These are phyloP conservation scores for Bolboschoenoplectus hybrid DNA, from an alignment of 202 grass and related monocot species.

Conservation along the genomic window DNA sequence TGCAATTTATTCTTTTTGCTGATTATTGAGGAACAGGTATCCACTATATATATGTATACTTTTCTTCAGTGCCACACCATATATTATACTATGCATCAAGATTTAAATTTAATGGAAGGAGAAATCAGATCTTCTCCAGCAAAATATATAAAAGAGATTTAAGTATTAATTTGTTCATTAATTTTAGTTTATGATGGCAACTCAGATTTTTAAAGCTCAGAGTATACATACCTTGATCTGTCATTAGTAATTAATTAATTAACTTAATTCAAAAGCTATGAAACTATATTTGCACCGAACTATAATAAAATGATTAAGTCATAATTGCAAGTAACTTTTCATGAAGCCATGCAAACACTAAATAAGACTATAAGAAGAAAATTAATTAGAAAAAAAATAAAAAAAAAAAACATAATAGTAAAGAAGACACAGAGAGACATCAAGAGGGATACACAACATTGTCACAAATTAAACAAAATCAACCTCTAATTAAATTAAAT, in stretches of 20 bases:
- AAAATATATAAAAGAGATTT: background rate
- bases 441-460: slow-evolving; percentile 9
- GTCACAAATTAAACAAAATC: slow-evolving; percentile 25
- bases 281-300: background rate
- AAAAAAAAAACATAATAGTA: background rate
- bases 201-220: background rate
- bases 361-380: background rate
- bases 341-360: background rate
- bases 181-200: background rate
- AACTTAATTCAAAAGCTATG: slow-evolving; percentile 17
- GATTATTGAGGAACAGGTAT: slow-evolving; percentile 12
- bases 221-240: background rate
- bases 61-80: background rate
- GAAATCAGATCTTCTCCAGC: background rate
- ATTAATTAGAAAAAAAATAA: background rate
- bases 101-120: background rate
- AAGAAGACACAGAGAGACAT: slow-evolving; percentile 21
- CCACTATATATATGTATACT: background rate
- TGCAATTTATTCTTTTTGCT: slow-evolving; percentile 7
- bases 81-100: slow-evolving; percentile 15
- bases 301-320: background rate
- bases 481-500: slow-evolving; percentile 27
- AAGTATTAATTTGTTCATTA: background rate
- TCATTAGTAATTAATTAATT: slow-evolving; percentile 14
- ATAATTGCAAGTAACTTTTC: background rate